Conservation (phyloP, 768 basidiomycete species). For the Cyclocybe cylindracea region DNA sequence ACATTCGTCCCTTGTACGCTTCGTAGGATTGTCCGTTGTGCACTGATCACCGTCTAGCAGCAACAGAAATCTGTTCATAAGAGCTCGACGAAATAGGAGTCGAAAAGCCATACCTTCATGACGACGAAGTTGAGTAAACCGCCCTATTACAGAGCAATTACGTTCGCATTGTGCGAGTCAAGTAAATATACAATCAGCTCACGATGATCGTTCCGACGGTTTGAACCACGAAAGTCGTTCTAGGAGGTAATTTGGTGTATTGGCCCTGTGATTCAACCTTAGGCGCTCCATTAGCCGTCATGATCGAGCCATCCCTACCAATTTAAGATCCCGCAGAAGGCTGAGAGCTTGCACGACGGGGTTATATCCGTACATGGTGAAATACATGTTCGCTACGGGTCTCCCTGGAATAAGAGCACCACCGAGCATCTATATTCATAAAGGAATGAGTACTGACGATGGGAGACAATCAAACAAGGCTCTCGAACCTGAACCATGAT, state of each 20-base stretch:
- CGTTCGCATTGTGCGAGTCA: neutral
- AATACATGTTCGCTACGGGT: conserved; percentile 51
- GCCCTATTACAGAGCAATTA: conserved; percentile 27
- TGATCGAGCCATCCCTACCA: conserved; percentile 23
- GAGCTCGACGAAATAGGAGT: neutral
- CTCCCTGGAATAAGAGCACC: conserved; percentile 45
- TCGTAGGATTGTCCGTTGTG: conserved; percentile 40
- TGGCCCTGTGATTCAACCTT: conserved; percentile 22
- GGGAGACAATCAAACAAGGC: neutral
- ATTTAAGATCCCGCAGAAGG: conserved; percentile 58
- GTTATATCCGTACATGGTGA: conserved; percentile 42
- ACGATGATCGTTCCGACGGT: conserved; percentile 53
- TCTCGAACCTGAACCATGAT: conserved; percentile 29
- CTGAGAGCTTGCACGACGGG: conserved; percentile 46
- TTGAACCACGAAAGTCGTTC: conserved; percentile 58
- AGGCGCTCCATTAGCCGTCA: neutral
- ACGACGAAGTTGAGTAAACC: conserved; percentile 51
- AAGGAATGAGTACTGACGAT: neutral
- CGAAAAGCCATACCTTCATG: conserved; percentile 42
- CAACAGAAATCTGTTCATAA: neutral
- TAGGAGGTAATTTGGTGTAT: conserved; percentile 58
- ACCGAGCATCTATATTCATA: conserved; percentile 43
- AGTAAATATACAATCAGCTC: neutral
- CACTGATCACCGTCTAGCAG: conserved; percentile 21
- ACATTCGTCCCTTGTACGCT: conserved; percentile 51